Base-by-base conservation (phyloP, 23 red algal genomes). In the Agarophyton chilense region DNA sequence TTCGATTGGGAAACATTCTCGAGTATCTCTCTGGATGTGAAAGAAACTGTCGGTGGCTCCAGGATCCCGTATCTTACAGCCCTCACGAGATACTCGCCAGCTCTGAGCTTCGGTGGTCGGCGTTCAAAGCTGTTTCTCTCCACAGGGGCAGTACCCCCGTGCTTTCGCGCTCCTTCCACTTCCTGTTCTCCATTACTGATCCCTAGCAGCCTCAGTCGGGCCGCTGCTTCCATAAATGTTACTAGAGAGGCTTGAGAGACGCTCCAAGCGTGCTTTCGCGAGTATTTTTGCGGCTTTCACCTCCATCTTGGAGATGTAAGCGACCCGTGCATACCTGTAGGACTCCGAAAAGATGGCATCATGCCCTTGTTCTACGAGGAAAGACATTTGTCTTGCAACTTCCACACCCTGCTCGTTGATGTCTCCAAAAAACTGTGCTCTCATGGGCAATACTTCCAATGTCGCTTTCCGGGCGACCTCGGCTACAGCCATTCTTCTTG, bases 51-150 rank as follows among this genome's bases (percentile, higher is more conserved):
- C 52, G 64, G 63, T 38, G 76, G 21, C 34, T 77, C 13, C 32
- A 63, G 63, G 8, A 88, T 51, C 5, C 80, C 83, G 61, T 74
- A 77, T 50, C 43, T 40, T n/a, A 77, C 49, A 7, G 65, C 44
- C 9, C 64, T 34, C 5, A 57, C 63, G 11, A 88, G 25, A 56
- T 76, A 13, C 44, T 39, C 45, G 4, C 7, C 17, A 17, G 51
- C 51, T 54, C 51, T 24, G 8, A 71, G 35, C 35, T 43, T 52
- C 52, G 62, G 3, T 5, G 3, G 25, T 62, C 53, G 19, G 78
- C 42, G 19, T 52, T 58, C 24, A 18, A 13, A 19, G 78, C 44
- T 1, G 56, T 64, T 18, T 62, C 36, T 3, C 51, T 49, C 78
- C 52, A 36, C 7, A 82, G 52, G 2, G 53, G 52, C 13, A 21